Percentiles rank a stretch among this genome's conserved stretches.
phyloP scores from a whole-genome alignment of 2,329 filamentous ascomycete genomes.

The Diplodia corticola region DNA sequence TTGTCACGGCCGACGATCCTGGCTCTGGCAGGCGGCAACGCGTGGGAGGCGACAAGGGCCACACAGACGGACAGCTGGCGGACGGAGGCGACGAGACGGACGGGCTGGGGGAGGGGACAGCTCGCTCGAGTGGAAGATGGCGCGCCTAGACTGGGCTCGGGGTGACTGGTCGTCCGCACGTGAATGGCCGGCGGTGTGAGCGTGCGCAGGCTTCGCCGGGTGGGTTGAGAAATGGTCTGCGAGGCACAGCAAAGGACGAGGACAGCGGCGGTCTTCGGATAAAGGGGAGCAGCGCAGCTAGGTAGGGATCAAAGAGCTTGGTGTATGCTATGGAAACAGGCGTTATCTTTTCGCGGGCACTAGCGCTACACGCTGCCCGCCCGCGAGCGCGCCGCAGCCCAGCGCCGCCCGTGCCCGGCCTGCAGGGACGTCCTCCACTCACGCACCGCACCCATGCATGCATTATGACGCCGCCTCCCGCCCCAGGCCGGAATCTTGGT shows the following conservation, averaged over 20 bases:
- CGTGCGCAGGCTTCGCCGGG: not conserved
- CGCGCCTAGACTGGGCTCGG: not conserved
- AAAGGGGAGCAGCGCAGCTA: not conserved
- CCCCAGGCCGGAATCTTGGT: slow-evolving; percentile 3
- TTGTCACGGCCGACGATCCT: slow-evolving; percentile 6
- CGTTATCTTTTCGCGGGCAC: slow-evolving; percentile 7
- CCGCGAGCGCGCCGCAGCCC: not conserved
- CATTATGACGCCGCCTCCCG: slow-evolving; percentile 7
- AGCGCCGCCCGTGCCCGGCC: not conserved
- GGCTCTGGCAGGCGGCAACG: slow-evolving; percentile 2
- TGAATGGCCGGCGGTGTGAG: slow-evolving; percentile 11
- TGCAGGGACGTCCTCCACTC: slow-evolving; percentile 4
- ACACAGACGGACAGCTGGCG: not conserved
- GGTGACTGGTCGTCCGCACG: slow-evolving; percentile 2
- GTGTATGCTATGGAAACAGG: slow-evolving; percentile 2
- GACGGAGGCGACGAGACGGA: slow-evolving; percentile 1
- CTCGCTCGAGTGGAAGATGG: not conserved
- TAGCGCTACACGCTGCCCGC: slow-evolving; percentile 8
- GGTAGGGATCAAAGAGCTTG: slow-evolving; percentile 3
- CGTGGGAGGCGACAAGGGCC: not conserved
- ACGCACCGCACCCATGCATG: not conserved
- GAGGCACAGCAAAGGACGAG: not conserved
- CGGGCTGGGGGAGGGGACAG: not conserved
- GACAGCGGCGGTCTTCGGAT: not conserved
- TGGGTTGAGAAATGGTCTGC: not conserved